These are phyloP conservation scores for Fimicolochytrium jonesii DNA, from an alignment of 192 early-diverging fungal genomes.

Conservation along the genomic window DNA sequence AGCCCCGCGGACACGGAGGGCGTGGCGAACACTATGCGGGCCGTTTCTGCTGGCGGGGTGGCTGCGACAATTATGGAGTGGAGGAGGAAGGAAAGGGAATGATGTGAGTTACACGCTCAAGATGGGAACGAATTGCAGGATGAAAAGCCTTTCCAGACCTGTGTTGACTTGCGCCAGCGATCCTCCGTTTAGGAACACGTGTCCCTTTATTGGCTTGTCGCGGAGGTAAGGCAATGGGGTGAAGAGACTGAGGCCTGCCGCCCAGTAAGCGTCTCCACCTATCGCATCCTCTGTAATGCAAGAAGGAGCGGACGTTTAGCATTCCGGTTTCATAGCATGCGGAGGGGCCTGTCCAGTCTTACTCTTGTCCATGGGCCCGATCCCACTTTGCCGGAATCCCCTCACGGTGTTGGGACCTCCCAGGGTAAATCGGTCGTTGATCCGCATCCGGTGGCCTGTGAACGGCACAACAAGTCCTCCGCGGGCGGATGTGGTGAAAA, in stretches of 20 bases:
- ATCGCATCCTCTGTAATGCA: constrained; percentile 60
- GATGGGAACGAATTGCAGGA: not conserved
- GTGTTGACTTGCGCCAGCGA: constrained; percentile 54
- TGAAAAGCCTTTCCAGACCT: not conserved
- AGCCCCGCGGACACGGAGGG: constrained; percentile 75
- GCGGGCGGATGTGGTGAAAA: constrained; percentile 41
- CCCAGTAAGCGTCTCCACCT: constrained; percentile 84
- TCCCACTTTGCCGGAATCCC: constrained; percentile 82
- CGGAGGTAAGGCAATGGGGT: constrained; percentile 74
- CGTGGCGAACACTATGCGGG: constrained; percentile 44
- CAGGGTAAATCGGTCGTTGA: constrained; percentile 83
- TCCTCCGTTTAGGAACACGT: constrained; percentile 88
- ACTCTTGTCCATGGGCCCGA: constrained; percentile 81
- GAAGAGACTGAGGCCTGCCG: constrained; percentile 72
- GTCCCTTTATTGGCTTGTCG: constrained; percentile 65
- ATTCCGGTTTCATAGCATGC: not conserved
- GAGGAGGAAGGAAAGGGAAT: not conserved
- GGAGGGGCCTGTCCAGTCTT: constrained; percentile 4
- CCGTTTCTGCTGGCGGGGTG: constrained; percentile 12
- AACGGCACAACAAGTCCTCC: constrained; percentile 68
- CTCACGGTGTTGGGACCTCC: constrained; percentile 84
- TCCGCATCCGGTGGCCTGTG: constrained; percentile 35
- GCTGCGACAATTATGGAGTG: not conserved
- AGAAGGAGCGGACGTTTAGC: not conserved
- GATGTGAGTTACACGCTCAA: not conserved